Base-by-base conservation (phyloP, 768 basidiomycete genomes). In the Lentinula sp. region DNA sequence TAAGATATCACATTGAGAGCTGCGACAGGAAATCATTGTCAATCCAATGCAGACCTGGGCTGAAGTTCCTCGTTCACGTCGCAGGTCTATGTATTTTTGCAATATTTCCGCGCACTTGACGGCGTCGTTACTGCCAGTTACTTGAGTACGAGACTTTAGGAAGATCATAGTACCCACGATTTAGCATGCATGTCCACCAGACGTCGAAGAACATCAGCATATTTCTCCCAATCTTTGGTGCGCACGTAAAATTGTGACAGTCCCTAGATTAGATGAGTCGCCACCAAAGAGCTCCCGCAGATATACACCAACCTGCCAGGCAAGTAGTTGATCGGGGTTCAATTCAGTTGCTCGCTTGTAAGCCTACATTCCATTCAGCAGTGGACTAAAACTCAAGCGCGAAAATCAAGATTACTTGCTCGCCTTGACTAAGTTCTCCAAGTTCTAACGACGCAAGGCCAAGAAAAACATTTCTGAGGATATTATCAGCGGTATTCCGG, bases 391-490 rank as follows among this genome's bases (percentile, higher is more conserved):
- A 8, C 23, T 48, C 21, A 15, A n/a, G 34, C 15, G 34, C 21
- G 39, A 60, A 34, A 35, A 49, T 63, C 60, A 58, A 46, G 66
- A 67, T 80, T 83, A 96, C 95, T 85, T 89, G 84, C 78, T 98
- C 95, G 76, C 94, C 89, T 70, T 86, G 76, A 42, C 86, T 82
- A 21, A 76, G 71, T 58, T 90, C 81, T 31, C 84, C 84, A 2
- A 95, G 76, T 69, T 96, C 92, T 10, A 93, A 76, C 23, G 82
- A 77, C 1, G 97, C 86, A 10, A 97, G 75, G 2, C 87, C 95
- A 31, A 92, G 80, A 69, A 95, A 97, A 23, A 97, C 89, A 70
- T 89, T 83, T 4, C 95, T 98, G 70, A 34, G 16, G 15, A 55
- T 21, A 63, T 23, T 37, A 50, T 67, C 31, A 40, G 37, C 21